Evolutionary conservation across 2,329 filamentous ascomycete genomes (phyloP).

Genomic region (Pseudomassariella vexata): DNA sequence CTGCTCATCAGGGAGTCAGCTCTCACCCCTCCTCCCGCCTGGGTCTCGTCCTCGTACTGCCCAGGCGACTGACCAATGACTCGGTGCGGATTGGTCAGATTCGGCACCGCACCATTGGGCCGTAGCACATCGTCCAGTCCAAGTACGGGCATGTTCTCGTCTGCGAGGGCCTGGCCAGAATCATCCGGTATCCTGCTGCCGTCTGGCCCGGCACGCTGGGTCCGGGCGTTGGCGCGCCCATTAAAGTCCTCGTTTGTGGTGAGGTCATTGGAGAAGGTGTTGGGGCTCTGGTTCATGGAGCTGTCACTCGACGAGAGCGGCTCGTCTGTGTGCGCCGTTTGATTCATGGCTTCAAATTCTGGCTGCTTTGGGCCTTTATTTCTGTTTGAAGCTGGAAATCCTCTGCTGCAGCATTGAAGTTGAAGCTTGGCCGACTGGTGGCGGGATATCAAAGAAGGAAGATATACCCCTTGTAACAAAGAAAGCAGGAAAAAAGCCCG

Average conservation of each 20-base stretch:
- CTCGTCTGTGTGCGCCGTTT: slow-evolving; percentile 31
- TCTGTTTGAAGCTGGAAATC: too few species aligned
- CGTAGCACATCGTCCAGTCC: slow-evolving; percentile 12
- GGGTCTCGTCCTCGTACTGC: slow-evolving; percentile 7
- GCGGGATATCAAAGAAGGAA: too few species aligned
- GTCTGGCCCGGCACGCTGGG: slow-evolving; percentile 15
- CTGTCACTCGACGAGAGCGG: slow-evolving; percentile 29
- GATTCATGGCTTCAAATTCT: too few species aligned
- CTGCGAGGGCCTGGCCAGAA: slow-evolving; percentile 19
- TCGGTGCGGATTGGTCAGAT: slow-evolving; percentile 9
- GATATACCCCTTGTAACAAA: too few species aligned
- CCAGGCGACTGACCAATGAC: slow-evolving; percentile 16
- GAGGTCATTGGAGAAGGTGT: slow-evolving; percentile 45
- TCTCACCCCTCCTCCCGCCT: slow-evolving; percentile 9
- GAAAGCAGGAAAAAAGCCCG: too few species aligned
- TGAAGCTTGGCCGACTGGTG: too few species aligned
- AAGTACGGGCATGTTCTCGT: slow-evolving; percentile 10
- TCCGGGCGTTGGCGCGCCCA: slow-evolving; percentile 40
- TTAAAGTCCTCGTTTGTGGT: slow-evolving; percentile 53
- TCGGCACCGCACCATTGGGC: slow-evolving; percentile 5
- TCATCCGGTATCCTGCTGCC: slow-evolving; percentile 18
- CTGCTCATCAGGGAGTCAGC: slow-evolving; percentile 8
- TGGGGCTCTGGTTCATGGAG: slow-evolving; percentile 52
- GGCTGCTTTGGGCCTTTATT: too few species aligned
- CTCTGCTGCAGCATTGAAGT: too few species aligned